phyloP scores from a whole-genome alignment of 148 eudicot species.

The Silene conica region DNA sequence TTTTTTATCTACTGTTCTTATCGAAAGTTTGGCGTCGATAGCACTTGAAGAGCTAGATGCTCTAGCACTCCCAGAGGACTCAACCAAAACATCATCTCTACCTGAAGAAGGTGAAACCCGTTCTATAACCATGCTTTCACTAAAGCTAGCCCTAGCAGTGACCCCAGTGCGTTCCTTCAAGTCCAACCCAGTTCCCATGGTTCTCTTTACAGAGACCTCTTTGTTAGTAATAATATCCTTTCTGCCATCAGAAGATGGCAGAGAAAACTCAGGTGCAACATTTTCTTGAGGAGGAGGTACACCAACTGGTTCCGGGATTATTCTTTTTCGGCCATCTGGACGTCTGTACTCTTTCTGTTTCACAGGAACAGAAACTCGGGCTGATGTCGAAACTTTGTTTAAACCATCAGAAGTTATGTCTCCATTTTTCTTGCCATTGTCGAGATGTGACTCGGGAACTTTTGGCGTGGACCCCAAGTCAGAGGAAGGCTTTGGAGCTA shows the following conservation, averaged over 20 bases:
- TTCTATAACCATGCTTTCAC: conserved; percentile 87
- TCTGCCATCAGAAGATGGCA: conserved; percentile 34
- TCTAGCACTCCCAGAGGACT: conserved; percentile 43
- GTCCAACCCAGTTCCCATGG: conserved; percentile 42
- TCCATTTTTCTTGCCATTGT: conserved; percentile 52
- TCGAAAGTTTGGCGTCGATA: conserved; percentile 38
- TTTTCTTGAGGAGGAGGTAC: conserved; percentile 55
- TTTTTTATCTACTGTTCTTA: conserved; percentile 75
- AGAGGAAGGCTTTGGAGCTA: conserved; percentile 42
- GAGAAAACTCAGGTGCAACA: conserved; percentile 35
- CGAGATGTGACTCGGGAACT: conserved; percentile 40
- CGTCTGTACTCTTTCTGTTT: conserved; percentile 97
- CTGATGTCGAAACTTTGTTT: conserved; percentile 45
- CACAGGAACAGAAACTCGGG: conserved; percentile 69
- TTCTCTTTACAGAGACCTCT: conserved; percentile 47
- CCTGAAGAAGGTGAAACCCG: conserved; percentile 54
- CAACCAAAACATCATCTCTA: conserved; percentile 49
- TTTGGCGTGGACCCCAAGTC: conserved; percentile 38
- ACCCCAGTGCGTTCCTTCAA: conserved; percentile 56
- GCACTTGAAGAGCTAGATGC: conserved; percentile 40
- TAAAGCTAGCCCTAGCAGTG: conserved; percentile 69
- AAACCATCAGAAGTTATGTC: conserved; percentile 40
- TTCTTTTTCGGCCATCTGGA: conserved; percentile 94
- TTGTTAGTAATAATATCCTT: conserved; percentile 37
- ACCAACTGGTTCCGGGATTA: conserved; percentile 95